These are phyloP conservation scores for Diaporthe sp. DNA, from an alignment of 2,329 filamentous ascomycete species.

Conservation along the genomic window DNA sequence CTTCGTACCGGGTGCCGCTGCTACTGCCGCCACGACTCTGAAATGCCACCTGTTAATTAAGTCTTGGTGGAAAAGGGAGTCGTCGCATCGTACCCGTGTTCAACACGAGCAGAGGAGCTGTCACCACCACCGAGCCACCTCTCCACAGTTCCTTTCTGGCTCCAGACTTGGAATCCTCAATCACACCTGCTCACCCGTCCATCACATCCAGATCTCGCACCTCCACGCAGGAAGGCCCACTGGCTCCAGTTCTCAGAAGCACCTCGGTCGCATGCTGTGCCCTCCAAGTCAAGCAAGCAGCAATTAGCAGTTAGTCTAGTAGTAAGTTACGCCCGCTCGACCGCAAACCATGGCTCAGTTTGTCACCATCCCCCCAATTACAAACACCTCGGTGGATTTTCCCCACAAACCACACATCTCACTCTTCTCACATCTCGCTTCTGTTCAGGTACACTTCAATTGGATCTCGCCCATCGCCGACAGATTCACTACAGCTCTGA, in stretches of 20 bases:
- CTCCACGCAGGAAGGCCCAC: slow-evolving; percentile 21
- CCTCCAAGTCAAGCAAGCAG: not conserved
- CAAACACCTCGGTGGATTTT: slow-evolving; percentile 10
- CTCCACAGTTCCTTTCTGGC: slow-evolving; percentile 20
- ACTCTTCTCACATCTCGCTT: not conserved
- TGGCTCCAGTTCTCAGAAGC: slow-evolving; percentile 23
- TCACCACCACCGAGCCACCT: slow-evolving; percentile 24
- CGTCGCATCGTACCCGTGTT: slow-evolving; percentile 25
- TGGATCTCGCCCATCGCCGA: slow-evolving; percentile 1
- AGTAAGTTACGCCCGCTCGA: slow-evolving; percentile 2
- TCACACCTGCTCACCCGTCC: not conserved
- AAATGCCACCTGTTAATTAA: slow-evolving; percentile 37
- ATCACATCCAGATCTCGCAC: slow-evolving; percentile 6
- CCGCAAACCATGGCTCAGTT: not conserved
- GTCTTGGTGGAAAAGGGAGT: not conserved
- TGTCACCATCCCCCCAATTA: not conserved
- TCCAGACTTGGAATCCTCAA: not conserved
- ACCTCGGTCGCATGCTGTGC: slow-evolving; percentile 10
- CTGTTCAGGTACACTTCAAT: not conserved
- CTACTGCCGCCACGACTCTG: slow-evolving; percentile 25
- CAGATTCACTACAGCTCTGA: not conserved
- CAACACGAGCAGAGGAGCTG: slow-evolving; percentile 10
- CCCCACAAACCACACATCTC: slow-evolving; percentile 1
- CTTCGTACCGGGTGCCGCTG: not conserved
- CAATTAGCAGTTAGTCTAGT: slow-evolving; percentile 16